Conservation (phyloP, 768 basidiomycete species). For the Lactarius evosmus region DNA sequence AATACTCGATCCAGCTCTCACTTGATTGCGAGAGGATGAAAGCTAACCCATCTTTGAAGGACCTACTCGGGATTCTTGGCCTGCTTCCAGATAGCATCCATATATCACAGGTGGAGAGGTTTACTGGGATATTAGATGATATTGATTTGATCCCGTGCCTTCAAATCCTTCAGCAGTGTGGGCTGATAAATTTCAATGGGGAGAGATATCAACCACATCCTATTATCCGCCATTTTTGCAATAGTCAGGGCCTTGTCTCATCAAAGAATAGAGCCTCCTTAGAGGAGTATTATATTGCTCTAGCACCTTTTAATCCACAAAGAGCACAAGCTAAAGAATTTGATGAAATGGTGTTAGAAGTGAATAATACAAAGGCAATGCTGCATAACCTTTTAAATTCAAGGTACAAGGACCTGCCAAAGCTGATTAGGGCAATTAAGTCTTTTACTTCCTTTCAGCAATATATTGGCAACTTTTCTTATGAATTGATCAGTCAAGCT, state of each 20-base stretch:
- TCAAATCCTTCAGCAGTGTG: too few species aligned
- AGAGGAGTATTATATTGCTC: not conserved
- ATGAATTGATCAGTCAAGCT: not conserved
- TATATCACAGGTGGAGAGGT: not conserved
- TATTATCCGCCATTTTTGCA: not conserved
- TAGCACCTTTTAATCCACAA: not conserved
- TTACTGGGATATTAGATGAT: not conserved
- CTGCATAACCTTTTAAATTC: not conserved
- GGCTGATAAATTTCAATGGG: not conserved
- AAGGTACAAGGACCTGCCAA: not conserved
- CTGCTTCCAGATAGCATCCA: too few species aligned
- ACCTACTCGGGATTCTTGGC: not conserved
- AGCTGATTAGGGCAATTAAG: not conserved
- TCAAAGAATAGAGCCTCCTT: too few species aligned
- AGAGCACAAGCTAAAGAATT: not conserved
- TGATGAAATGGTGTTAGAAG: not conserved
- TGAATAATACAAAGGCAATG: not conserved
- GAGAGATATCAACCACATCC: too few species aligned
- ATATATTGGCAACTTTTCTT: not conserved
- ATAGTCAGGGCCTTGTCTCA: not conserved
- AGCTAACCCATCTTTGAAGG: not conserved
- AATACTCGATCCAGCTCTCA: not conserved
- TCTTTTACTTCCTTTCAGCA: not conserved
- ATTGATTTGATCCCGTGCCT: not conserved
- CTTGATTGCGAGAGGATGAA: not conserved